Base-by-base conservation (phyloP, 768 basidiomycete species). In the Naganishia vishniacii region DNA sequence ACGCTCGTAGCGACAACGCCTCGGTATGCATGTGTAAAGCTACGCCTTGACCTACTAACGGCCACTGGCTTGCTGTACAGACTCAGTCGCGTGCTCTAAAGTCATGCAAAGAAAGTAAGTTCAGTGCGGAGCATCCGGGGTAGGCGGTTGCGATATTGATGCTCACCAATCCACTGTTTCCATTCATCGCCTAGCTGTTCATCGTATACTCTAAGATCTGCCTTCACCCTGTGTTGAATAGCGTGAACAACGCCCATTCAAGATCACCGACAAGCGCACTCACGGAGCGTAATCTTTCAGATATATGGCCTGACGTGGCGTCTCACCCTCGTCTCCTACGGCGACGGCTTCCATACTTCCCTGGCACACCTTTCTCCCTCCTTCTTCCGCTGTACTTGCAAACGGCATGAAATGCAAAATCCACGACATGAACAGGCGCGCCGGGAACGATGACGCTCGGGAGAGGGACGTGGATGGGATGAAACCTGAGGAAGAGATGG, bases 21-120 rank as follows among this genome's bases (percentile, higher is more conserved):
- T 8, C 60, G 65, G 49, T 62, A 66, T 3, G 65, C 65, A 44
- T 66, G 65, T n/a, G n/a, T n/a, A n/a, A n/a, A n/a, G n/a, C n/a
- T n/a, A n/a, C n/a, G n/a, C n/a, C n/a, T n/a, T n/a, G n/a, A n/a
- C n/a, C n/a, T n/a, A n/a, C n/a, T n/a, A n/a, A n/a, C n/a, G n/a
- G n/a, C n/a, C n/a, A n/a, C n/a, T n/a, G n/a, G n/a, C n/a, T n/a
- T n/a, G n/a, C n/a, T n/a, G n/a, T n/a, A n/a, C n/a, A n/a, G n/a
- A n/a, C 12, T 34, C 37, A 15, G 40, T 40, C 11, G 53, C 53
- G 37, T 56, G n/a, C 6, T 56, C 53, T 56, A 18, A 20, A 11
- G 28, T 12, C 34, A 37, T 15, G 34, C 32, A 4, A 3, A 20
- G 6, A n/a, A 29, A 1, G 6, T 37, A n/a, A 51, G 49, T 29